Percentiles rank a stretch among this genome's conserved stretches.
Evolutionary conservation across 129 eudicot species (phyloP).

Genomic region (Helichrysum umbraculigerum): DNA sequence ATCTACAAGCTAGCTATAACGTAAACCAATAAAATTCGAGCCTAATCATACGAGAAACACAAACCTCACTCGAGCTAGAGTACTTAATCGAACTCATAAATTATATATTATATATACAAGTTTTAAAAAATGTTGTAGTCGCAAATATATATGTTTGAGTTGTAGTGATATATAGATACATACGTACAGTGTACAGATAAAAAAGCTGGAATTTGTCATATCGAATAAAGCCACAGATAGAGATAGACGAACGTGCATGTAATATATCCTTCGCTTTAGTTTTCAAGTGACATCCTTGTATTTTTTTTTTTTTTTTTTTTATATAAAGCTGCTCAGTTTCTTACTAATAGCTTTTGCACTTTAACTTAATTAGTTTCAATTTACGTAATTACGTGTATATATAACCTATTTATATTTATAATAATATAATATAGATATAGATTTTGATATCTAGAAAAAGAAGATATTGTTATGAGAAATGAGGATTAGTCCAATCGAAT

Average conservation of each 20-base stretch:
- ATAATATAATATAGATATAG: no score
- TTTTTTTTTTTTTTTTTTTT: background rate
- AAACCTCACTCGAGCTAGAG: no score
- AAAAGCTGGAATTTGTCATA: conserved; percentile 44
- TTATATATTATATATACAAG: no score
- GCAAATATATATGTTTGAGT: background rate
- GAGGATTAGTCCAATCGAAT: no score
- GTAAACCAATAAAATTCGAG: no score
- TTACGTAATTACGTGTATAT: no score
- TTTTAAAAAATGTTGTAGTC: no score
- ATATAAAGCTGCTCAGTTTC: conserved; percentile 30
- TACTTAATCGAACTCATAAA: no score
- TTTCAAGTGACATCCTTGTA: conserved; percentile 30
- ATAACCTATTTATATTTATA: background rate
- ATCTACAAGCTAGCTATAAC: no score
- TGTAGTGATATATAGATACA: conserved; percentile 8
- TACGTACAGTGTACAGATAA: background rate
- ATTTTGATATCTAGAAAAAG: no score
- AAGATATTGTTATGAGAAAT: no score
- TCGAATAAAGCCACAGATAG: conserved; percentile 35
- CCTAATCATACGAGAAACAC: no score
- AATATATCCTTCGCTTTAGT: conserved; percentile 36
- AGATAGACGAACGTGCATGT: conserved; percentile 38
- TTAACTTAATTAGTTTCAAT: conserved; percentile 17
- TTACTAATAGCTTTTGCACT: conserved; percentile 31